Conservation (phyloP, 2,329 filamentous ascomycete species). For the Leptographium lundbergii region DNA sequence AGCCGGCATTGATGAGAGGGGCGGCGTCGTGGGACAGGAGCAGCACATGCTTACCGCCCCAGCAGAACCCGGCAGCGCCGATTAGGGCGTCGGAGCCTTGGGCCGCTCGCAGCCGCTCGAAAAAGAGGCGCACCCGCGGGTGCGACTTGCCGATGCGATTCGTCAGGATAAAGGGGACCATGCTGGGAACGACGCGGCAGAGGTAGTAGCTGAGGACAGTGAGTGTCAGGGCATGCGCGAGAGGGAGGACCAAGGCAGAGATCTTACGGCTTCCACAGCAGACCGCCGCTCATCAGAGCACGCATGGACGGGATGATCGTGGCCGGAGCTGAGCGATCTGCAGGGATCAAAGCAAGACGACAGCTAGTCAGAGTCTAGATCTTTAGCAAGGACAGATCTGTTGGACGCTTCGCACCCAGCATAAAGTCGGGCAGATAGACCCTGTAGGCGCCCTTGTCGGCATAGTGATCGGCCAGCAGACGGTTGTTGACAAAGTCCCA, state of each 20-base stretch:
- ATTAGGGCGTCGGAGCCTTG: slow-evolving; percentile 21
- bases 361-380: not conserved
- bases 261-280: slow-evolving; percentile 19
- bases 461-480: slow-evolving; percentile 40
- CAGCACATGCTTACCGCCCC: slow-evolving; percentile 45
- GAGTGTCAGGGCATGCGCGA: not conserved
- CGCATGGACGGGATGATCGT: slow-evolving; percentile 19
- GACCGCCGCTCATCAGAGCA: slow-evolving; percentile 13
- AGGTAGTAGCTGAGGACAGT: slow-evolving; percentile 12
- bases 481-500: slow-evolving; percentile 40
- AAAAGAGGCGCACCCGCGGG: slow-evolving; percentile 23
- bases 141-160: slow-evolving; percentile 20
- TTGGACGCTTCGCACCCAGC: slow-evolving; percentile 15
- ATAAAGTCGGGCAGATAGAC: slow-evolving; percentile 48
- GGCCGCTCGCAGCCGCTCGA: slow-evolving; percentile 23
- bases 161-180: slow-evolving; percentile 21
- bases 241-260: not conserved
- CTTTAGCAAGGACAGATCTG: not conserved
- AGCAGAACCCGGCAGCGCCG: slow-evolving; percentile 48
- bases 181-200: slow-evolving; percentile 13
- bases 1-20: slow-evolving; percentile 36
- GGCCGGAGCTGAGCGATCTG: slow-evolving; percentile 19
- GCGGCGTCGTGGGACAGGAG: slow-evolving; percentile 27
- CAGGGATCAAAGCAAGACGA: too few relatives aligned
- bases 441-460: slow-evolving; percentile 32